phyloP scores from a whole-genome alignment of 1,284 basidiomycete species.

The Sanghuangporus sanghuang region DNA sequence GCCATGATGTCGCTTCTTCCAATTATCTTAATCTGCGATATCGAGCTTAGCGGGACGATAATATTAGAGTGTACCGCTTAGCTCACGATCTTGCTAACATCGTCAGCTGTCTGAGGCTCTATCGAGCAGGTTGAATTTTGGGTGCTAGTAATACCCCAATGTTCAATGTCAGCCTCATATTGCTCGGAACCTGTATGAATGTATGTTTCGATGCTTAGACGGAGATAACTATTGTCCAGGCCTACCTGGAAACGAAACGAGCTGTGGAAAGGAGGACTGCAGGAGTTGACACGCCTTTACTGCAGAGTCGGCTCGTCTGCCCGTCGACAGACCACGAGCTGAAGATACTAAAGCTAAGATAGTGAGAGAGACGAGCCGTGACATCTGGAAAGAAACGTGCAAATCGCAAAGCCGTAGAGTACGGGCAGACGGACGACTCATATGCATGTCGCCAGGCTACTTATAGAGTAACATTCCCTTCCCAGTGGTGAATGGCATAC shows the following conservation, averaged over 20 bases:
- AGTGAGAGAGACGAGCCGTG: background rate
- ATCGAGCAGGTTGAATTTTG: constrained; percentile 16
- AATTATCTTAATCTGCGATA: background rate
- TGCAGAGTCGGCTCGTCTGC: background rate
- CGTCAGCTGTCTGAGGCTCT: constrained; percentile 9
- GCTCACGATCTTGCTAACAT: constrained; percentile 15
- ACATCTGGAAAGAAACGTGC: too few relatives aligned
- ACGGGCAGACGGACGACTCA: too few relatives aligned
- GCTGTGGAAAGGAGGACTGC: constrained; percentile 4
- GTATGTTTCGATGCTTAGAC: background rate
- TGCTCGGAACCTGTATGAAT: constrained; percentile 10
- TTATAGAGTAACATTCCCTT: too few relatives aligned
- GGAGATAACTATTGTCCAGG: background rate
- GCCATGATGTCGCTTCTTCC: constrained; percentile 8
- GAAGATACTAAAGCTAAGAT: background rate
- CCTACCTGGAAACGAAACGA: constrained; percentile 15
- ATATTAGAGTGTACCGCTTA: background rate
- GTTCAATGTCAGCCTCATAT: constrained; percentile 10
- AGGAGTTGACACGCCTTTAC: constrained; percentile 11
- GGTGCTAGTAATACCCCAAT: constrained; percentile 8
- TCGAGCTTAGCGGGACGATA: background rate
- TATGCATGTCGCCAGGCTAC: too few relatives aligned
- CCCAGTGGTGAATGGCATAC: too few relatives aligned
- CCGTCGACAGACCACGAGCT: background rate
- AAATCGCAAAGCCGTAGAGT: too few relatives aligned